Conservation (phyloP, 306 rosid species). For the Adenanthera pavonina region DNA sequence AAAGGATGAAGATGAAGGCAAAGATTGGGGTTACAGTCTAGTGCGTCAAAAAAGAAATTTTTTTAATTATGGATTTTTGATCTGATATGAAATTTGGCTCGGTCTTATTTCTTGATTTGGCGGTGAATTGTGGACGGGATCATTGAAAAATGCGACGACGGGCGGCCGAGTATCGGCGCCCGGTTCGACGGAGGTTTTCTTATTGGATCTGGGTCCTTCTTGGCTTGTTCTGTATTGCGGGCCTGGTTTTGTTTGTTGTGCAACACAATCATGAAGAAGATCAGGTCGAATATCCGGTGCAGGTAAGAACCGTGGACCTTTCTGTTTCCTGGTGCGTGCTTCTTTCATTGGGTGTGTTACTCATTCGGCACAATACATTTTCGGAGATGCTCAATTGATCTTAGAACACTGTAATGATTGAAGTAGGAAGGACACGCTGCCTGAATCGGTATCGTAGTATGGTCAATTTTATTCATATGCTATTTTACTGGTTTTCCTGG, state of each 20-base stretch:
- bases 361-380: not conserved
- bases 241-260: slow-evolving; percentile 67
- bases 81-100: slow-evolving; percentile 49
- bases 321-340: slow-evolving; percentile 5
- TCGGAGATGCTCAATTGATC: slow-evolving; percentile 17
- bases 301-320: slow-evolving; percentile 45
- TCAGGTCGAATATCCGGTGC: slow-evolving; percentile 62
- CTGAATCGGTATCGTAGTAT: not conserved
- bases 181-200: slow-evolving; percentile 84
- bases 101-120: slow-evolving; percentile 42
- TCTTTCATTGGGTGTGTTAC: slow-evolving; percentile 11
- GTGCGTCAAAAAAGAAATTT: slow-evolving; percentile 3
- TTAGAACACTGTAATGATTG: slow-evolving; percentile 7
- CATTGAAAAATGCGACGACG: slow-evolving; percentile 89
- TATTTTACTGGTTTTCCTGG: not conserved
- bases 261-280: slow-evolving; percentile 89
- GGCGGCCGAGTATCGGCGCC: slow-evolving; percentile 98
- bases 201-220: slow-evolving; percentile 92
- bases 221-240: slow-evolving; percentile 67
- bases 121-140: slow-evolving; percentile 52
- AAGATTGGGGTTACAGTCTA: slow-evolving; percentile 24
- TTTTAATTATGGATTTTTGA: slow-evolving; percentile 26
- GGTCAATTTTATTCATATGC: not conserved
- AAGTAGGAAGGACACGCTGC: not conserved
- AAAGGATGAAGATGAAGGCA: not conserved